Conservation (phyloP, 257 asterid genomes). For the Jaltomata sinuosa region DNA sequence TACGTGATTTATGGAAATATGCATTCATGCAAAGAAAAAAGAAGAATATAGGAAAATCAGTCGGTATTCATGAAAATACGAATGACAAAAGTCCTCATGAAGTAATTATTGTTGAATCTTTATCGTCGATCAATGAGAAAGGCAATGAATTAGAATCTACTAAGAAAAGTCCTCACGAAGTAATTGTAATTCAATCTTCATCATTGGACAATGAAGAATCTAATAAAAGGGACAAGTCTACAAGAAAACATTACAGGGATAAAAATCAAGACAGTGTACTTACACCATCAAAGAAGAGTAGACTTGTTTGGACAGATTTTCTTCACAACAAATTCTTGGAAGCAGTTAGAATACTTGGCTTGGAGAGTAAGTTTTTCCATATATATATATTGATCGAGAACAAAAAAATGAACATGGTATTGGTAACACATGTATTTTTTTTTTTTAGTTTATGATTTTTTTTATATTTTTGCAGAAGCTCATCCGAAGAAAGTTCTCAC, state of each 20-base stretch:
- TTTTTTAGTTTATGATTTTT: background rate
- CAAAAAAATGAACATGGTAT: background rate
- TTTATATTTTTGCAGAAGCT: slow-evolving; percentile 25
- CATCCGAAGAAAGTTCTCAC: slow-evolving; percentile 46
- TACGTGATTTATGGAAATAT: slow-evolving; percentile 45
- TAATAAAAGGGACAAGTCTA: background rate
- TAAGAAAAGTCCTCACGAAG: background rate
- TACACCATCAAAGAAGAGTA: slow-evolving; percentile 15
- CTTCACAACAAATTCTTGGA: slow-evolving; percentile 56
- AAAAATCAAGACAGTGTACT: background rate
- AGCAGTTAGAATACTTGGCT: slow-evolving; percentile 42
- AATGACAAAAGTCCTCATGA: background rate
- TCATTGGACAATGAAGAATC: background rate
- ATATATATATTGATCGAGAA: background rate
- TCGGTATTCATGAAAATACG: background rate
- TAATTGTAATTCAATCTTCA: background rate
- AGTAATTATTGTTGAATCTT: background rate
- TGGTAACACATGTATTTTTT: background rate
- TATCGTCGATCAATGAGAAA: background rate
- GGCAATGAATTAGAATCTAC: no score
- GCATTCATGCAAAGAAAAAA: slow-evolving; percentile 14
- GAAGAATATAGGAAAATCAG: background rate
- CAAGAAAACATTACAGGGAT: background rate
- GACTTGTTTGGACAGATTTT: slow-evolving; percentile 40
- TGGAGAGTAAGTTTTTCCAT: slow-evolving; percentile 27